Evolutionary conservation across 768 basidiomycete genomes (phyloP), one percentile per base, ranked within the genome.

Genomic region (Gymnopilus dilepis): DNA sequence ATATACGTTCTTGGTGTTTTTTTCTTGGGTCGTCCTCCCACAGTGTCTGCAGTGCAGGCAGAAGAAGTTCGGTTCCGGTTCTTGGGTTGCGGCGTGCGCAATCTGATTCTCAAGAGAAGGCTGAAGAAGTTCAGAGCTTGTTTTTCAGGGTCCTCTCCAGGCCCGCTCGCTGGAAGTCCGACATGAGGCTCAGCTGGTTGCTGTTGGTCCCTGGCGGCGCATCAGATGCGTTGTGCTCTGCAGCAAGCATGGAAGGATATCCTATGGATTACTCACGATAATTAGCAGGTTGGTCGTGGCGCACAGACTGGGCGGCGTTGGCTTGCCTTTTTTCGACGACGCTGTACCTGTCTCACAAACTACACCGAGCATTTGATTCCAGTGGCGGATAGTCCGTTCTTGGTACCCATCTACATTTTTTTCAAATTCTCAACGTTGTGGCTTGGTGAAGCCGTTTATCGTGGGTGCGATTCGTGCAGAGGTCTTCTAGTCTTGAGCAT

Each of bases 1-100:
- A 47, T 47, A 12, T 26, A 47, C 45, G 45, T 28, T 47, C 26
- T 17, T 13, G 12, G 45, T 28, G 45, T 22, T 3, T 22, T 28
- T 47, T 22, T 43, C n/a, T 26, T 47, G 45, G 45, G 24, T 9
- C 28, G 22, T 13, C 22, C 30, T 50, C 28, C 26, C 34, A 37
- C 34, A 37, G 34, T 37, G 8, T n/a, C n/a, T n/a, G n/a, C n/a
- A n/a, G n/a, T 28, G 31, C 47, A 50, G 28, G 31, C 15, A 31
- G 28, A 22, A 50, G 47, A 31, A 50, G 47, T 50, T 50, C 47
- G 47, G 47, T 5, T 50, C 47, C 47, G 47, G 47, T 31, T 50
- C 47, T n/a, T 28, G 47, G 30, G 28, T n/a, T 50, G 47, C 47
- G 47, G 34, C 34, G 34, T 37, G 34, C 34, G 34, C 34, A 9